Percentiles rank a stretch among this genome's conserved stretches.
phyloP scores from a whole-genome alignment of 2,329 filamentous ascomycete genomes.

The Orbilia quercus region DNA sequence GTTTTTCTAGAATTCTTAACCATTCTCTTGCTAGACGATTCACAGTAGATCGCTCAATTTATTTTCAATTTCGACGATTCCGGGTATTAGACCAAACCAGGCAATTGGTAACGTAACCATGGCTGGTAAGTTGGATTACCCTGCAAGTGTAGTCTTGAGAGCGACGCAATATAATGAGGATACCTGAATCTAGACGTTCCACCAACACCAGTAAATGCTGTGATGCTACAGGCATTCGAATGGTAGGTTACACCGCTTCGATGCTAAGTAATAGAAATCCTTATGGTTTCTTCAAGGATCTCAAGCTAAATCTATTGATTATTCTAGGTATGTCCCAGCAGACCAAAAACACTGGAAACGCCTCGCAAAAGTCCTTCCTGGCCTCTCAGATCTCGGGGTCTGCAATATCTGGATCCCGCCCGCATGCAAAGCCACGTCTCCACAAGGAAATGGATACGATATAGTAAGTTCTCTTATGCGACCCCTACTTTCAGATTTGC shows the following conservation, averaged over 20 bases:
- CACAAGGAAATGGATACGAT: constrained; percentile 75
- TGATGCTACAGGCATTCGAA: constrained; percentile 76
- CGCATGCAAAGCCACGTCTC: constrained; percentile 74
- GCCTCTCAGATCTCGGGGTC: constrained; percentile 71
- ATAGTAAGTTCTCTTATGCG: constrained; percentile 63
- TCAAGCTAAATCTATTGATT: too few relatives aligned
- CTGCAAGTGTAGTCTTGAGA: too few relatives aligned
- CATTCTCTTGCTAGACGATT: constrained; percentile 24
- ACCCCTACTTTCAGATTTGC: neutral
- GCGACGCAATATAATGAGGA: too few relatives aligned
- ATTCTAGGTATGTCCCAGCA: constrained; percentile 70
- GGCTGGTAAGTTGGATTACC: constrained; percentile 14
- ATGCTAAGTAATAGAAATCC: too few relatives aligned
- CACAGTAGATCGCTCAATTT: constrained; percentile 32
- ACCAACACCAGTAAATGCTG: constrained; percentile 40
- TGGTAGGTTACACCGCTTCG: constrained; percentile 64
- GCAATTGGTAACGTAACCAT: too few relatives aligned
- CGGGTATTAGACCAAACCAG: neutral
- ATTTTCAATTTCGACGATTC: neutral
- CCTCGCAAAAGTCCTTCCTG: constrained; percentile 67
- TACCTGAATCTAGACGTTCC: constrained; percentile 15
- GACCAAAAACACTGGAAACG: constrained; percentile 73
- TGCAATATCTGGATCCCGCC: constrained; percentile 76
- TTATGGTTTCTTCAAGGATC: too few relatives aligned
- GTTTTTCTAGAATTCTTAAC: too few relatives aligned